Conservation (phyloP, 768 basidiomycete genomes). For the Pisolithus microcarpus region DNA sequence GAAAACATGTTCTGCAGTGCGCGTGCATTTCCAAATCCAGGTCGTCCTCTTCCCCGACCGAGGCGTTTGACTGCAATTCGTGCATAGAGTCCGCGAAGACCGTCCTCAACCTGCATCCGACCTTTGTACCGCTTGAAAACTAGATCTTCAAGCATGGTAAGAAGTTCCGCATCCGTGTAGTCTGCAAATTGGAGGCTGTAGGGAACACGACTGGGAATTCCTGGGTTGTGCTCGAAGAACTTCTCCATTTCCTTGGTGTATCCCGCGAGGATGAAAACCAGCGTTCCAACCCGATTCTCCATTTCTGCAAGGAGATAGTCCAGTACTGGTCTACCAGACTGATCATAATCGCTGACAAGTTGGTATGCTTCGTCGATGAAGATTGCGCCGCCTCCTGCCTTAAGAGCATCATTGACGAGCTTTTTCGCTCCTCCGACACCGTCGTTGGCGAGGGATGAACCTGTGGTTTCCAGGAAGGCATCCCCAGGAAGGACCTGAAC, state of each 20-base stretch:
- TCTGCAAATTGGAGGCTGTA: constrained; percentile 52
- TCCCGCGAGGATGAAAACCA: constrained; percentile 67
- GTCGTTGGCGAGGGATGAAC: constrained; percentile 49
- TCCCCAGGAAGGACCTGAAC: constrained; percentile 46
- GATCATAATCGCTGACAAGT: constrained; percentile 42
- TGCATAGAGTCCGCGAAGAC: constrained; percentile 43
- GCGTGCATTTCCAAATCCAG: constrained; percentile 65
- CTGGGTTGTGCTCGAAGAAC: constrained; percentile 73
- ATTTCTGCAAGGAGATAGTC: constrained; percentile 70
- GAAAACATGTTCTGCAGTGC: constrained; percentile 47
- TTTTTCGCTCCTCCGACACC: constrained; percentile 49
- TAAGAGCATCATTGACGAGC: constrained; percentile 38
- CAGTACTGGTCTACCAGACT: constrained; percentile 49
- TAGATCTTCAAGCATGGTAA: constrained; percentile 44
- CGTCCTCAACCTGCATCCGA: constrained; percentile 49
- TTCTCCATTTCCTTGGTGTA: constrained; percentile 69
- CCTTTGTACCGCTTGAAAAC: constrained; percentile 42
- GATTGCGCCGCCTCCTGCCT: constrained; percentile 54
- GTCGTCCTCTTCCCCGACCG: constrained; percentile 49
- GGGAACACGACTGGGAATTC: constrained; percentile 61
- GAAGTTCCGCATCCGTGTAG: constrained; percentile 51
- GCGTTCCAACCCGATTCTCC: constrained; percentile 57
- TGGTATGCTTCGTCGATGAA: constrained; percentile 74
- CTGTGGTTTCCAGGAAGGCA: constrained; percentile 56
- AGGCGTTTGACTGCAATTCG: constrained; percentile 55